A percentile compares a stretch with the other conserved stretches of the same genome.
These are phyloP conservation scores for Fraxinus xanthoxyloides DNA, from an alignment of 305 asterid genomes.

Conservation along the genomic window DNA sequence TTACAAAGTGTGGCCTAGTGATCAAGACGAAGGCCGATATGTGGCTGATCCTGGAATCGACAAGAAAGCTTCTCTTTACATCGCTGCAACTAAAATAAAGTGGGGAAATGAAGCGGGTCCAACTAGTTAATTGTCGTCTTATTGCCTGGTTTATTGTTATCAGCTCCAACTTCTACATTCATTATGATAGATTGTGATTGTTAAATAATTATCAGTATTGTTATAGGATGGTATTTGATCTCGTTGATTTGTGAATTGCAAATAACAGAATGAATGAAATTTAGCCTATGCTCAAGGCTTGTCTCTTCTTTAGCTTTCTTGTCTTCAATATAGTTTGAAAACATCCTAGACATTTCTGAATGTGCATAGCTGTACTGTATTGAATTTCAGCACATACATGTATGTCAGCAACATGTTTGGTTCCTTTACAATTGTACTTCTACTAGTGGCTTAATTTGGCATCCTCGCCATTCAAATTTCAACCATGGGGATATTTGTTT, in stretches of 20 bases:
- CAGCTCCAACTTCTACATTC: neutral
- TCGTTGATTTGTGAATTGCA: conserved; percentile 22
- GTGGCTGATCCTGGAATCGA: conserved; percentile 38
- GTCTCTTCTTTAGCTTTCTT: neutral
- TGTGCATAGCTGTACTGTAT: neutral
- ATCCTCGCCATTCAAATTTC: neutral
- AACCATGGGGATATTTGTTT: neutral
- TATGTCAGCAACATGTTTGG: conserved; percentile 2
- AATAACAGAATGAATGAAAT: conserved; percentile 28
- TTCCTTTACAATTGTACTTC: neutral
- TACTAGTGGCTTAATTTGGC: neutral
- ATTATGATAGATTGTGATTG: neutral
- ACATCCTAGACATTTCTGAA: neutral
- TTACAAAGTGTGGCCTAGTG: conserved; percentile 34
- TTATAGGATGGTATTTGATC: neutral
- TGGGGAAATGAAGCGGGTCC: conserved; percentile 7
- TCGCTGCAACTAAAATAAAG: conserved; percentile 16
- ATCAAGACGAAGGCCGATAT: conserved; percentile 31
- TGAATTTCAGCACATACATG: conserved; percentile 3
- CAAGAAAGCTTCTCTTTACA: conserved; percentile 26
- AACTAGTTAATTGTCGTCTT: neutral
- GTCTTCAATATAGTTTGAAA: neutral
- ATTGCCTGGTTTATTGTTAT: neutral
- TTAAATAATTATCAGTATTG: neutral
- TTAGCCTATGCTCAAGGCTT: conserved; percentile 12